Evolutionary conservation across 768 basidiomycete species (phyloP), one percentile per base, ranked within the genome.

Genomic region (Xerocomus potaroensis): DNA sequence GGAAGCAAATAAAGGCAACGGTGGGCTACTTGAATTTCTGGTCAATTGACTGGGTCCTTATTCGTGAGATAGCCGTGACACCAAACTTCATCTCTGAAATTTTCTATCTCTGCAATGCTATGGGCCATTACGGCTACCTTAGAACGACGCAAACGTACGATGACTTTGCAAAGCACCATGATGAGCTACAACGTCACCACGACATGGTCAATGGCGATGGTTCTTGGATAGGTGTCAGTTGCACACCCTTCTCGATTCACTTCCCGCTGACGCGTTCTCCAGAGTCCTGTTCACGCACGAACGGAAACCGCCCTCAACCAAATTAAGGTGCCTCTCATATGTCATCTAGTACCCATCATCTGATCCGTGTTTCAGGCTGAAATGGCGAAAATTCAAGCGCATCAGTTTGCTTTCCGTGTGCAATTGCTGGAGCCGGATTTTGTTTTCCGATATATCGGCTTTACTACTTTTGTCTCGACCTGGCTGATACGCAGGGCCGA

Each of bases 61-160:
- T 30, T 6, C 40, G n/a, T 16, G 37, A 34, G 36, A 57, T 57
- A 81, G 82, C 76, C n/a, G 62, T 79, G 3, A 62, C 83, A 5
- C 83, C 88, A 3, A 96, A 96, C 63, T 99, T 99, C 67, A 91
- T 97, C 52, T 91, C 95, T 6, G 85, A 97, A 35, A 81, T 96
- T 16, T 98, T 97, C 72, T 97, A 89, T 71, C 75, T 97, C 35
- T 76, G 85, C 8, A 77, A 89, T 39, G 85, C 91, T 0, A 87
- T 86, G 73, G 84, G 87, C 45, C 95, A 99, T 67, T 85, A 91
- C 47, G 95, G 94, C 3, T 79, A 88, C 50, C 75, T 88, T 54
- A 84, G 79, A 63, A 90, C 91, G 1, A 84, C 94, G 36, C 82
- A 82, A 32, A 81, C 77, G 4, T 84, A 82, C 54, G 83, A 82